Conservation (phyloP, 305 asterid species). For the Fraxinus sp. region DNA sequence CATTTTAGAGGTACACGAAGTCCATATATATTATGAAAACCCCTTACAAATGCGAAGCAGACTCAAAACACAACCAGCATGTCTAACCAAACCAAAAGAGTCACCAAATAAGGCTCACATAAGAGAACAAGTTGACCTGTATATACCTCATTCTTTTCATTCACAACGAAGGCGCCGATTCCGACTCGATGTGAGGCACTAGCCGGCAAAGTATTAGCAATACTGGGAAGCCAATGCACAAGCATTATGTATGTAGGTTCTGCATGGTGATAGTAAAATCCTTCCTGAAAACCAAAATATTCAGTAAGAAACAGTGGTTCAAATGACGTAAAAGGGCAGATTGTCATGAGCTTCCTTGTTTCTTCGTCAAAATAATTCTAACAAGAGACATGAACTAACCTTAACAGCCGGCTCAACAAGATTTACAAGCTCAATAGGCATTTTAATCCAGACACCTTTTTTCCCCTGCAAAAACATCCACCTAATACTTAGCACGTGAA, state of each 20-base stretch:
- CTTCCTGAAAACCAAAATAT: constrained; percentile 61
- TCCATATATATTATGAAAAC: neutral
- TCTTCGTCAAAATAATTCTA: neutral
- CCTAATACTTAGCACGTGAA: constrained; percentile 4
- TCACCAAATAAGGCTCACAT: neutral
- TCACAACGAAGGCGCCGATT: constrained; percentile 78
- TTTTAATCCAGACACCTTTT: constrained; percentile 85
- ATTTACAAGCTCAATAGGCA: constrained; percentile 77
- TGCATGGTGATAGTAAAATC: constrained; percentile 92
- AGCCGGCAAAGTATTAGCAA: constrained; percentile 67
- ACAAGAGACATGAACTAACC: constrained; percentile 40
- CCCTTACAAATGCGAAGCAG: neutral
- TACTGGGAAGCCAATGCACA: constrained; percentile 72
- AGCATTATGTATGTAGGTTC: constrained; percentile 92
- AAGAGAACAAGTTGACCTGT: constrained; percentile 5
- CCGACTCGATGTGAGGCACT: constrained; percentile 92
- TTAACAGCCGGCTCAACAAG: constrained; percentile 81
- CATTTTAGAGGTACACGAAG: neutral
- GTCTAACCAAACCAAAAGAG: neutral
- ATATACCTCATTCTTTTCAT: constrained; percentile 75
- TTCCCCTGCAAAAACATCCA: constrained; percentile 65
- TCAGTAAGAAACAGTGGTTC: neutral
- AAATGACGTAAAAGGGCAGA: neutral
- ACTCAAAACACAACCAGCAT: neutral
- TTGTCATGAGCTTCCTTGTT: neutral